Evolutionary conservation across 148 eudicot genomes (phyloP), one percentile per base, ranked within the genome.

Genomic region (Oxyria digyna): DNA sequence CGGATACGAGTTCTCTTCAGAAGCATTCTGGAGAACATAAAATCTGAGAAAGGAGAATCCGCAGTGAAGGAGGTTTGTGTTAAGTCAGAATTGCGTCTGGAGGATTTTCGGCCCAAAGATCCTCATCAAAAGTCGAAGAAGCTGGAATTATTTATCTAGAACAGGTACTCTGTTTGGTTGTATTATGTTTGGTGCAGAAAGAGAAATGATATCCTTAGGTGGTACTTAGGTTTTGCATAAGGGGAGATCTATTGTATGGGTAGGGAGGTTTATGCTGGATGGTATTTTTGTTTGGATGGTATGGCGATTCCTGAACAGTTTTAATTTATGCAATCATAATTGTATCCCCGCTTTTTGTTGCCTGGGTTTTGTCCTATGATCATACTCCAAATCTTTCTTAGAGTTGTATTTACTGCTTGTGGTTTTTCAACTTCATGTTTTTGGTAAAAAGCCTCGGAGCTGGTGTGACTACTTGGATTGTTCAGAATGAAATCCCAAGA

Each of bases 131-230:
- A 69, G 74, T 71, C 88, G 7, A 74, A 59, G 83, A 86, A 83
- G 73, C 69, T 93, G 72, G 95, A 86, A 62, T 78, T 87, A 82
- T 90, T 89, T 72, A 82, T 90, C 63, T 75, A 81, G 78, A 55
- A 27, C 67, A 75, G 29, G 27, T 2, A 35, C 4, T 8, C 3
- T 8, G 8, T 24, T 14, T 55, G 63, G 14, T 55, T 59, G 38
- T 59, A 59, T 31, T 35, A n/a, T 59, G 29, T 59, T n/a, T 59
- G 65, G 37, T 59, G 18, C 65, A 59, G 37, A 59, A 59, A 46
- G 31, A 31, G 27, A 38, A 59, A 27, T 29, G 20, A 59, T 59
- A 14, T 59, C 38, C 65, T 59, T 59, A 59, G 37, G 65, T n/a
- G n/a, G n/a, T 26, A 27, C 20, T 59, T 59, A 13, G 65, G 4